These are phyloP conservation scores for Ustilago cynodontis DNA, from an alignment of 1,284 basidiomycete genomes.

Conservation along the genomic window DNA sequence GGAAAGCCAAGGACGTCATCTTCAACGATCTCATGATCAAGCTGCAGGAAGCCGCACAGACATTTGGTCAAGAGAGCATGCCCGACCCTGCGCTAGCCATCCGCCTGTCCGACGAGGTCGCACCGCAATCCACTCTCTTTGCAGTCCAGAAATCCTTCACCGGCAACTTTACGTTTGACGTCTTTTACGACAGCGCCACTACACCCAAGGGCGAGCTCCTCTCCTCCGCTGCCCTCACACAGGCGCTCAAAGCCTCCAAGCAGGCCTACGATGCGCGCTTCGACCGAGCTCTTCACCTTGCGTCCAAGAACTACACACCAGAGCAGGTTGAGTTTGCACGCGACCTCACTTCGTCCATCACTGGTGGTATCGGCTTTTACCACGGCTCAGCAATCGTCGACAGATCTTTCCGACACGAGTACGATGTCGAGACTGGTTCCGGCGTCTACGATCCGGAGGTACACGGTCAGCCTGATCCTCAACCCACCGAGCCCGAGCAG, in stretches of 20 bases:
- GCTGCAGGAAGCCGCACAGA: conserved; percentile 75
- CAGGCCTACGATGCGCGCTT: conserved; percentile 79
- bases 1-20: conserved; percentile 87
- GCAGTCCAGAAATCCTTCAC: conserved; percentile 86
- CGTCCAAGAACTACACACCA: conserved; percentile 67
- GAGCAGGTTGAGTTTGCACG: conserved; percentile 82
- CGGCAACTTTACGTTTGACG: conserved; percentile 85
- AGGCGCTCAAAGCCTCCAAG: conserved; percentile 78
- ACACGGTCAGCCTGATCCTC: conserved; percentile 55
- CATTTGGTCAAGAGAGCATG: conserved; percentile 73
- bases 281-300: conserved; percentile 77
- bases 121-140: conserved; percentile 81
- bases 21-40: conserved; percentile 76
- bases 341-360: conserved; percentile 85
- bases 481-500: conserved; percentile 74
- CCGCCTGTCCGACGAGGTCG: conserved; percentile 80
- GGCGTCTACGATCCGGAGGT: conserved; percentile 51
- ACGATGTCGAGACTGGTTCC: conserved; percentile 75
- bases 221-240: conserved; percentile 74
- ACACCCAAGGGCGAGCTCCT: conserved; percentile 76
- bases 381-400: conserved; percentile 91
- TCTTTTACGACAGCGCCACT: conserved; percentile 81
- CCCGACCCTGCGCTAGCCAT: conserved; percentile 85
- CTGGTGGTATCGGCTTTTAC: conserved; percentile 94
- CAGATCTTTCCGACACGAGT: conserved; percentile 83